Base-by-base conservation (phyloP, 2,329 filamentous ascomycete genomes). In the Calonectria ilicicola region DNA sequence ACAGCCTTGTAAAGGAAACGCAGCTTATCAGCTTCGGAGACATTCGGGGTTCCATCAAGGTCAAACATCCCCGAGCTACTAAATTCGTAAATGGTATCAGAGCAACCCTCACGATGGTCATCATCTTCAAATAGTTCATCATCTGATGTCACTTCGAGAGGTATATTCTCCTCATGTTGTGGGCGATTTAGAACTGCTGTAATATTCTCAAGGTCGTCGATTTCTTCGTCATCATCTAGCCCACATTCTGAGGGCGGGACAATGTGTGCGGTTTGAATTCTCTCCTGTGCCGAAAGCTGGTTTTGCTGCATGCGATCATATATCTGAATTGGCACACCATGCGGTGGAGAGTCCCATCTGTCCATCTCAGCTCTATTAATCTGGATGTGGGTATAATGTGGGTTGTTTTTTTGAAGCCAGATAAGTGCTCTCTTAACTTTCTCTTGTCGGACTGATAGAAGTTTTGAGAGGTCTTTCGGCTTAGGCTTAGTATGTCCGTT, bases 21-120 rank as follows among this genome's bases (percentile, higher is more conserved):
- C 32, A 32, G 19, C 9, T 9, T 65, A 2, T 58, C 5, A 26
- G 15, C 35, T 6, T 70, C 51, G 1, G 51, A 14, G 1, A 60
- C 23, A 42, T 66, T 62, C 1, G 49, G 62, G 17, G 21, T 23
- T 1, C 32, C 47, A 40, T 65, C 68, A 15, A 70, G 29, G 14
- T 62, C 9, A 51, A 66, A 66, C 64, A 66, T 66, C 21, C 63
- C 63, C 12, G 46, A 65, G 40, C 40, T n/a, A n/a, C 40, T n/a
- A 5, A 35, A 35, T 35, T 35, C 32, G 10, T 35, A 35, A 10
- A 35, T 35, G 9, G 32, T 5, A 35, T 35, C 32, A 10, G n/a
- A n/a, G n/a, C n/a, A n/a, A n/a, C n/a, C n/a, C n/a, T n/a, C n/a
- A n/a, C 32, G 2, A 35, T 5, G 2, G 32, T 35, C 32, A 10